phyloP scores from a whole-genome alignment of 1,284 basidiomycete species.

The Calocybe gambosa region DNA sequence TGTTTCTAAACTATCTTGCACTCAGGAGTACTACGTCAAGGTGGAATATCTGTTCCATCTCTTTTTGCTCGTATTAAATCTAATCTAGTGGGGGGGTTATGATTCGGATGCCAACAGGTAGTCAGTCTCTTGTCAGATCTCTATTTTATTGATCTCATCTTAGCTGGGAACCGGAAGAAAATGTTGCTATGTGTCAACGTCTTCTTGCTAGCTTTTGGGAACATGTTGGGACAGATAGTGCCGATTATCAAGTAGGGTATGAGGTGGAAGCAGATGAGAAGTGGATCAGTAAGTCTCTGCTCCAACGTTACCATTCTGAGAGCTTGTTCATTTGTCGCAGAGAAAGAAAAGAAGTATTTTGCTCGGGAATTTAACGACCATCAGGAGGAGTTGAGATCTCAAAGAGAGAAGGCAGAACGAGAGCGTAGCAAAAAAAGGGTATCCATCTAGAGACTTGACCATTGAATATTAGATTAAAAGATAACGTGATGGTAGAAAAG shows the following conservation, averaged over 20 bases:
- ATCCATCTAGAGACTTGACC: neutral
- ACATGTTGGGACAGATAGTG: slow-evolving; percentile 49
- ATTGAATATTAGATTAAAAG: neutral
- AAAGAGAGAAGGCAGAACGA: slow-evolving; percentile 22
- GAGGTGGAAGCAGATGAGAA: slow-evolving; percentile 30
- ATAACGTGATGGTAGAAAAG: slow-evolving; percentile 6
- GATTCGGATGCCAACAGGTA: slow-evolving; percentile 43
- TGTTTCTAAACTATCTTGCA: neutral
- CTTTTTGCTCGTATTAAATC: slow-evolving; percentile 1
- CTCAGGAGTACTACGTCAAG: slow-evolving; percentile 57
- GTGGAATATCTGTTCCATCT: slow-evolving; percentile 23
- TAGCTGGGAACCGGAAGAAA: slow-evolving; percentile 63
- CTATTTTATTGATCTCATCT: slow-evolving; percentile 1
- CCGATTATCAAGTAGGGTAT: slow-evolving; percentile 44
- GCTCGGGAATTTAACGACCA: slow-evolving; percentile 31
- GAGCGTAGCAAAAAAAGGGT: slow-evolving; percentile 18
- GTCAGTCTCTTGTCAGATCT: neutral
- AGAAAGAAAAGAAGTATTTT: slow-evolving; percentile 30
- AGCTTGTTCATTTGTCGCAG: slow-evolving; percentile 1
- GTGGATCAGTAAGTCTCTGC: slow-evolving; percentile 45
- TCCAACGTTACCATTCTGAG: neutral
- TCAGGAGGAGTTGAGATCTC: slow-evolving; percentile 20
- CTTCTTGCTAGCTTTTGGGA: slow-evolving; percentile 59
- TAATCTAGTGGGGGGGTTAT: slow-evolving; percentile 29
- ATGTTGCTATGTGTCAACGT: slow-evolving; percentile 47